Evolutionary conservation across 768 basidiomycete species (phyloP), one percentile per base, ranked within the genome.

Genomic region (Podaxis sp.): DNA sequence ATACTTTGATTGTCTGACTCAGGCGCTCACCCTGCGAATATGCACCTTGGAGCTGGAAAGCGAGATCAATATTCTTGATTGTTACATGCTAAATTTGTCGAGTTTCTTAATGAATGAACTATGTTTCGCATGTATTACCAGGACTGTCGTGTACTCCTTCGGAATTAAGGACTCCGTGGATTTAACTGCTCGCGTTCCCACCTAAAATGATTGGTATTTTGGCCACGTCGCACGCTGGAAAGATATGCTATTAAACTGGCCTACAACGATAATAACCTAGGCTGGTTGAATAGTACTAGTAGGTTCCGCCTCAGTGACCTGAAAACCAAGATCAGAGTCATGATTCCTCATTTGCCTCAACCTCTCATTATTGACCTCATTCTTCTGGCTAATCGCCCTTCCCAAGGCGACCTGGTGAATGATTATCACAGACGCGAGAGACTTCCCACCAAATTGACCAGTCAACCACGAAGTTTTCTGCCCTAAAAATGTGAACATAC

Each of bases 11-110:
- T 46, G 4, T n/a, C 54, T 59, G 17, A 50, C n/a, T 2, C 46
- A 69, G 71, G 72, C 49, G 71, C 71, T 13, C 73, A 75, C 46
- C 73, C 73, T 2, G 69, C 69, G 19, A 68, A 74, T 36, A 65
- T 67, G 19, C 56, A 70, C 46, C 66, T 70, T n/a, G 73, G 73
- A 22, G 72, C 67, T 19, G 71, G 71, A 24, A 25, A 51, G 47
- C 47, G 15, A 2, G 24, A 50, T 12, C 50, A 50, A 22, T 50
- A 50, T 25, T 24, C 49, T 24, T 50, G 22, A 49, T 22, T 49
- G n/a, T 46, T 33, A 9, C 8, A 33, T 9, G 29, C 29, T 33
- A 33, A 33, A 33, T 33, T 33, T 33, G 29, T 33, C 29, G 29
- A 9, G 29, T 33, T 33, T 33, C 8, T 33, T 33, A 2, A 33